Percentiles rank a stretch among this genome's conserved stretches.
phyloP scores from a whole-genome alignment of 2,329 filamentous ascomycete genomes.

The Monosporascus sp. region DNA sequence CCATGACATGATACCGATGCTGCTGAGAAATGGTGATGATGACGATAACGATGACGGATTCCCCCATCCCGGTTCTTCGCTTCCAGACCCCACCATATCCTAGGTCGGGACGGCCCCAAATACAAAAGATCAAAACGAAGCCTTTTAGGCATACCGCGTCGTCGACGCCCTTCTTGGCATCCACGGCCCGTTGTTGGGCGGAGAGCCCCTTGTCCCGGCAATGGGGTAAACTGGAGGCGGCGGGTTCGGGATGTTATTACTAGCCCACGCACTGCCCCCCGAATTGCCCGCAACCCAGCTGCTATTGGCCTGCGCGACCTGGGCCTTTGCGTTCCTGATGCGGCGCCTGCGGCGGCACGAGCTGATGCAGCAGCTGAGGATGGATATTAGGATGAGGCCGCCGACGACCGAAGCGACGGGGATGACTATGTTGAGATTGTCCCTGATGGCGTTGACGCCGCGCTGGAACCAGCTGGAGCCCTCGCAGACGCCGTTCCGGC shows the following conservation, averaged over 20 bases:
- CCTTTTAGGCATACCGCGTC: slow-evolving; percentile 12
- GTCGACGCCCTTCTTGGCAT: slow-evolving; percentile 9
- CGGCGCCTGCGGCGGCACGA: slow-evolving; percentile 41
- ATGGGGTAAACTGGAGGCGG: neutral
- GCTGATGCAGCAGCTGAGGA: slow-evolving; percentile 62
- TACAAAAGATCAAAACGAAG: neutral
- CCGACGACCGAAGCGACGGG: slow-evolving; percentile 70
- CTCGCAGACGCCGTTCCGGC: slow-evolving; percentile 70
- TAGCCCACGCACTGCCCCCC: slow-evolving; percentile 1
- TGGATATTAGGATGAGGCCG: slow-evolving; percentile 61
- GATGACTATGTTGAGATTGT: slow-evolving; percentile 78
- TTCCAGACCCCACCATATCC: slow-evolving; percentile 14
- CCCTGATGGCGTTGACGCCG: slow-evolving; percentile 68
- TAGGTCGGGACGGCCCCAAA: neutral
- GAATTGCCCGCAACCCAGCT: slow-evolving; percentile 18
- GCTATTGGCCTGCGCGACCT: slow-evolving; percentile 16
- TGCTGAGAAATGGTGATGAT: no score
- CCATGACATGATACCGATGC: no score
- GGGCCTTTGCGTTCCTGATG: slow-evolving; percentile 20
- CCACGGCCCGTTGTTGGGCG: slow-evolving; percentile 12
- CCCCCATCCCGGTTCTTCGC: neutral
- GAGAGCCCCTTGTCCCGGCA: neutral
- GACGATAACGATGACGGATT: neutral
- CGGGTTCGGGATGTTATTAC: neutral
- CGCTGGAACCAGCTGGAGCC: slow-evolving; percentile 66